A percentile compares a stretch with the other conserved stretches of the same genome.
phyloP scores from a whole-genome alignment of 2,329 filamentous ascomycete genomes.

The Venturia nashicola region DNA sequence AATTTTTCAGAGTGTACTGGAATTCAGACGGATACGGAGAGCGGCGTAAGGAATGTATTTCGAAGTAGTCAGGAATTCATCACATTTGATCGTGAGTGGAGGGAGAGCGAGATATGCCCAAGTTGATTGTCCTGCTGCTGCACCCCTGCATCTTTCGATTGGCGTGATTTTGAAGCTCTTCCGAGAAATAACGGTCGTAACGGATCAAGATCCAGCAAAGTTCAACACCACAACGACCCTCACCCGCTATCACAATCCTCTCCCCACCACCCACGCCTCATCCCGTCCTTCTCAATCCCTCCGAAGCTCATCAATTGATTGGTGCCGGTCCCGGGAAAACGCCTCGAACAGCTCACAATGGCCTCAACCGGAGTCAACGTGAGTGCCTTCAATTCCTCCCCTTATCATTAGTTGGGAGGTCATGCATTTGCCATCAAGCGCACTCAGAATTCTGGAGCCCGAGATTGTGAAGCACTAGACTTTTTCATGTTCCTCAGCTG shows the following conservation, averaged over 20 bases:
- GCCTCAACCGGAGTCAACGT: slow-evolving; percentile 41
- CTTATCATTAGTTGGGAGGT: not conserved
- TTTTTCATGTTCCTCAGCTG: not conserved
- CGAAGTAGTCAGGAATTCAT: not conserved
- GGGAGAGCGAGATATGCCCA: not conserved
- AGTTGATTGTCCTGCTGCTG: not conserved
- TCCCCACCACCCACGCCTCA: slow-evolving; percentile 10
- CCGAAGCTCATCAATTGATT: slow-evolving; percentile 5
- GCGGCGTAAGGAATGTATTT: not conserved
- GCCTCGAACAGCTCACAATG: not conserved
- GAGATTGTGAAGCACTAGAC: not conserved
- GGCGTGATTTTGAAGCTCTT: not conserved
- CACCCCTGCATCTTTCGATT: not conserved
- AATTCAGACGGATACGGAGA: not conserved
- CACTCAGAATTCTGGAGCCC: not conserved
- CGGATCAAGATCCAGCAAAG: not conserved
- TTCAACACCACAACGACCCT: slow-evolving; percentile 9
- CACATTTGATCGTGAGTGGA: not conserved
- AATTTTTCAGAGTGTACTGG: not conserved
- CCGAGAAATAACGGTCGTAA: not conserved
- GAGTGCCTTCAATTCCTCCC: slow-evolving; percentile 17
- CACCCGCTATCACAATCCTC: slow-evolving; percentile 12
- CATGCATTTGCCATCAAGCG: not conserved
- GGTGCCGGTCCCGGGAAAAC: not conserved
- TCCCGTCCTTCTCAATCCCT: slow-evolving; percentile 15